Evolutionary conservation across 495 filamentous ascomycete species (phyloP).

Genomic region (Penicillium silybi): DNA sequence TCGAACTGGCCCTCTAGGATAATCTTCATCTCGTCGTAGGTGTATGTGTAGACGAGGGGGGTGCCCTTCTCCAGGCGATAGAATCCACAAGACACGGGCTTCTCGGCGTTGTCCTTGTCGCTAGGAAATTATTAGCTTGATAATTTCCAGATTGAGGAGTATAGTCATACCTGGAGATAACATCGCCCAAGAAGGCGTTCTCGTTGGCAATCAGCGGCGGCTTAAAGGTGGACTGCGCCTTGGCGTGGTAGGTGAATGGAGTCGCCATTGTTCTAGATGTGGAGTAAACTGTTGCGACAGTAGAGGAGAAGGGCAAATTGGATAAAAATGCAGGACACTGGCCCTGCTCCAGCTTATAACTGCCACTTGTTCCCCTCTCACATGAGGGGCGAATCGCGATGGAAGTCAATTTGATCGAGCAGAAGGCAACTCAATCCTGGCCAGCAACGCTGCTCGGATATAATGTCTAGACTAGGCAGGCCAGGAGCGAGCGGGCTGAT

Average conservation of each 20-base stretch:
- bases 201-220: constrained; percentile 70
- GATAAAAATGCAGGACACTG: neutral
- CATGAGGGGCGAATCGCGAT: constrained; percentile 11
- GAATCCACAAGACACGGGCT: constrained; percentile 65
- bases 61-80: constrained; percentile 73
- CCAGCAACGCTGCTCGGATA: constrained; percentile 2
- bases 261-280: constrained; percentile 24
- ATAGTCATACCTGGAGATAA: constrained; percentile 50
- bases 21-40: constrained; percentile 78
- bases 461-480: constrained; percentile 18
- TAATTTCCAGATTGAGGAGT: neutral
- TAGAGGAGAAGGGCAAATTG: neutral
- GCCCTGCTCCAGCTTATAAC: neutral
- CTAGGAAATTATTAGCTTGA: constrained; percentile 25
- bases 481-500: constrained; percentile 3
- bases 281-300: neutral
- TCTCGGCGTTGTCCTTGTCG: constrained; percentile 53
- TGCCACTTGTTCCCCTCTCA: neutral
- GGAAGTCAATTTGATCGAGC: neutral
- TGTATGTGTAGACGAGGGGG: constrained; percentile 69
- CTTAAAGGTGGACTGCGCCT: constrained; percentile 62
- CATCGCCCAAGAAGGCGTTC: constrained; percentile 69
- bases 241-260: constrained; percentile 49
- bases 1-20: constrained; percentile 74
- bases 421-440: constrained; percentile 4